A percentile compares a stretch with the other conserved stretches of the same genome.
Evolutionary conservation across 805 yeast genomes (phyloP).

Genomic region (Candida insectorum): DNA sequence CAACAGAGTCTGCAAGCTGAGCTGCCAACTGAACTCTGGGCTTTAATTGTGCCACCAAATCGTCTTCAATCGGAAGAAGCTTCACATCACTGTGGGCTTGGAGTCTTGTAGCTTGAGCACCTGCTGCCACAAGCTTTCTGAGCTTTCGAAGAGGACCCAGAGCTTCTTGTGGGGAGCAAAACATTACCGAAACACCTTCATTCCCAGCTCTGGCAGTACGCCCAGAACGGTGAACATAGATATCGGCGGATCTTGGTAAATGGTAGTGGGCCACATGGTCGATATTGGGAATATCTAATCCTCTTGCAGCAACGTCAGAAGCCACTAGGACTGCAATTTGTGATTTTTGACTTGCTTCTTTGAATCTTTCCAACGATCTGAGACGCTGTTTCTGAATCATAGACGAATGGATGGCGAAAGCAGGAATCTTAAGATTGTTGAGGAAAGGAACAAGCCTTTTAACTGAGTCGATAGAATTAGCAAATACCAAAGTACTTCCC

Average conservation of each 20-base stretch:
- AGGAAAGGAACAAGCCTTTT: conserved; percentile 78
- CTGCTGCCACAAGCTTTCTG: conserved; percentile 52
- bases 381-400: conserved; percentile 95
- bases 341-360: conserved; percentile 43
- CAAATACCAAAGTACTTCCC: conserved; percentile 85
- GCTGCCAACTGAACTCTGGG: conserved; percentile 68
- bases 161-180: conserved; percentile 92
- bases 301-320: conserved; percentile 98
- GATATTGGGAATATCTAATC: conserved; percentile 86
- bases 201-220: conserved; percentile 96
- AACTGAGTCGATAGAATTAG: conserved; percentile 94
- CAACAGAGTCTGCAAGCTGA: conserved; percentile 69
- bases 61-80: conserved; percentile 72
- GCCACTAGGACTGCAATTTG: conserved; percentile 75
- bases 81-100: conserved; percentile 51
- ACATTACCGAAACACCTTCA: conserved; percentile 92
- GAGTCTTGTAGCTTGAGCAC: conserved; percentile 22
- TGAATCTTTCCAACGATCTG: conserved; percentile 79
- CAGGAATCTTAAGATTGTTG: conserved; percentile 62
- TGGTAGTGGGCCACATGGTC: conserved; percentile 96
- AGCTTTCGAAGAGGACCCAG: conserved; percentile 81
- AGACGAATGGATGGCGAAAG: conserved; percentile 82
- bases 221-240: conserved; percentile 93
- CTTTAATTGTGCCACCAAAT: conserved; percentile 65
- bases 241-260: conserved; percentile 90